Evolutionary conservation across 805 yeast genomes (phyloP), one percentile per base, ranked within the genome.

Genomic region (Hanseniaspora meyeri): DNA sequence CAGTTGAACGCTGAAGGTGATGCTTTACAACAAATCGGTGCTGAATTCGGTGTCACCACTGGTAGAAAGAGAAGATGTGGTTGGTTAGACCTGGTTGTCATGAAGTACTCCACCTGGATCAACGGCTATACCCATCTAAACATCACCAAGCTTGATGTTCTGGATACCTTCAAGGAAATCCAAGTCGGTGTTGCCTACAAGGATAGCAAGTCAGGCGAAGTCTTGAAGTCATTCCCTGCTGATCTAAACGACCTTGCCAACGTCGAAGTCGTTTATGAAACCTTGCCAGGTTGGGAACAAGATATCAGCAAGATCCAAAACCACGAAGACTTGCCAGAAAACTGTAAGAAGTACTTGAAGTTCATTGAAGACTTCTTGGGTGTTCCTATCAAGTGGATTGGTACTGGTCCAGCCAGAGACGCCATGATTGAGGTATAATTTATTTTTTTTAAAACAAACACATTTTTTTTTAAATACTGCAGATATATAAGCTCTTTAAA

Each of bases 1-100:
- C 97, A 90, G 70, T 78, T 90, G 68, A 89, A 91, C 70, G 82
- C 74, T 39, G 80, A 75, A 49, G 98, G 98, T 66, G 95, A 86
- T 65, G 80, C 81, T 62, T 77, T 93, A 67, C 98, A 93, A 71
- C 72, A 77, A 46, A 87, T 93, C 60, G 98, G 98, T 66, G 95
- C 90, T 58, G 98, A 93, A 73, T 87, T 69, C 66, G 98, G 98
- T 72, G 98, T 93, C 63, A 93, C 98, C 61, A 93, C 98, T 39
- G 98, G 98, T 63, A 84, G 98, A 75, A 89, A 90, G 79, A 86
- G 98, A 77, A 83, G 98, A 74, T 93, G 98, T 72, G 98, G 98
- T 58, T 93, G 98, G 98, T 81, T 93, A 68, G 98, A 93, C 72
- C 76, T 93, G 64, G 97, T 93, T 27, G 96, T 93, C 31, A 75